Evolutionary conservation across 1,139 yeast genomes (phyloP).

Genomic region (Zygosaccharomyces pseudobailii): DNA sequence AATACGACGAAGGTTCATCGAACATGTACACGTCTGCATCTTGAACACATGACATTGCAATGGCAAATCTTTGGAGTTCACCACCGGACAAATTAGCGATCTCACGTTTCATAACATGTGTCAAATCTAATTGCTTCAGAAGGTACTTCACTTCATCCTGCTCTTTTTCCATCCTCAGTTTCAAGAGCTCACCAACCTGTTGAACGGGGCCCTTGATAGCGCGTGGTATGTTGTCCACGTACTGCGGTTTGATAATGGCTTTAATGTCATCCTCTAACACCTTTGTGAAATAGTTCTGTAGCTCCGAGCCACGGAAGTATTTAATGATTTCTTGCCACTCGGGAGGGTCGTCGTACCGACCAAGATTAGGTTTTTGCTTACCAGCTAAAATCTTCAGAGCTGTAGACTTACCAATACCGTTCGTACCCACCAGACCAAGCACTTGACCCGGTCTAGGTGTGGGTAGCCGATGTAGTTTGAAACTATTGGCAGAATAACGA

Average conservation of each 20-base stretch:
- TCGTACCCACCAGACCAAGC: constrained; percentile 93
- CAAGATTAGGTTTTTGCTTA: constrained; percentile 94
- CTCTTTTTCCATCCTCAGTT: constrained; percentile 64
- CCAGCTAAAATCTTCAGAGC: constrained; percentile 98
- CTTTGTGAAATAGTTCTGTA: constrained; percentile 92
- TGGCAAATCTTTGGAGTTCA: constrained; percentile 95
- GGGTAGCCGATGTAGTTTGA: constrained; percentile 93
- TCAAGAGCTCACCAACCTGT: constrained; percentile 79
- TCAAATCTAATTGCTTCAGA: constrained; percentile 65
- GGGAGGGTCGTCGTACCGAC: constrained; percentile 91
- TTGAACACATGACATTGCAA: constrained; percentile 96
- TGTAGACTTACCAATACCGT: constrained; percentile 99
- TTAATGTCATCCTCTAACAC: constrained; percentile 88
- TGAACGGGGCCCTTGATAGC: constrained; percentile 89
- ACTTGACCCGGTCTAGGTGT: constrained; percentile 99
- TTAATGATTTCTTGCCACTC: constrained; percentile 92
- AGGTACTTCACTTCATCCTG: constrained; percentile 57
- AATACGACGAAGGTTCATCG: constrained; percentile 97
- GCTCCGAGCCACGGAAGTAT: constrained; percentile 92
- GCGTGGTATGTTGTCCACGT: constrained; percentile 93
- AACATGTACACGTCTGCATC: constrained; percentile 95
- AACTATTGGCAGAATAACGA: constrained; percentile 95
- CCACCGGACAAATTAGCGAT: constrained; percentile 93
- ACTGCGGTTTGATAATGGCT: constrained; percentile 96
- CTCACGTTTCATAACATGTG: constrained; percentile 74